Base-by-base conservation (phyloP, 331 rosid genomes). In the Quercus phellos region DNA sequence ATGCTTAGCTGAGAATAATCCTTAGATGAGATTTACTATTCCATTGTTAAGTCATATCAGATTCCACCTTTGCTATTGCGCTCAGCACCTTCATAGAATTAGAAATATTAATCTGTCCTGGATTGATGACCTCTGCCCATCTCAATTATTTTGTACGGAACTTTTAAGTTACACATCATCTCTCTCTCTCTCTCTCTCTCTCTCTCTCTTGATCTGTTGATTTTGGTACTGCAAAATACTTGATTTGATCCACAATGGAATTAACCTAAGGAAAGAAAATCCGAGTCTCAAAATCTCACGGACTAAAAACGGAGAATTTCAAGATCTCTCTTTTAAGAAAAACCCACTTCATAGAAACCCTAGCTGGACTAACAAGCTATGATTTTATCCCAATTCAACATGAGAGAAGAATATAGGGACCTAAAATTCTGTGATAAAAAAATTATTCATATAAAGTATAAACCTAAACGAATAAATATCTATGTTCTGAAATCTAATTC, bases 201-300 rank as follows among this genome's bases (percentile, higher is more conserved):
- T 69, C 32, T 68, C 68, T 77, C 68, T 77, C 29, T 34, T 24
- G 29, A 17, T 67, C 71, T 9, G 43, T 75, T 6, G 68, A 42
- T 77, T 46, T 35, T 53, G 66, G 32, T 73, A 9, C 22, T 18
- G n/a, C 58, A 6, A 19, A 17, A 2, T 30, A 5, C 43, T 10
- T 5, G 50, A 64, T 32, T 64, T 64, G 12, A 19, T 11, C 63
- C 64, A 56, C 21, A 19, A 43, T 60, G 26, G 76, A 77, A 61
- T 63, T 73, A 74, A 80, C 63, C 74, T 46, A 56, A 35, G 70
- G 73, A 55, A 80, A 77, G 67, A 43, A 50, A 58, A 63, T 56
- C 58, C 16, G 17, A 54, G 79, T 79, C 75, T 73, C 70, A 77
- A 61, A 74, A 77, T 60, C 26, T 70, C 50, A 19, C 42, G 51